Base-by-base conservation (phyloP, 306 rosid genomes). In the Cucurbita pepo region DNA sequence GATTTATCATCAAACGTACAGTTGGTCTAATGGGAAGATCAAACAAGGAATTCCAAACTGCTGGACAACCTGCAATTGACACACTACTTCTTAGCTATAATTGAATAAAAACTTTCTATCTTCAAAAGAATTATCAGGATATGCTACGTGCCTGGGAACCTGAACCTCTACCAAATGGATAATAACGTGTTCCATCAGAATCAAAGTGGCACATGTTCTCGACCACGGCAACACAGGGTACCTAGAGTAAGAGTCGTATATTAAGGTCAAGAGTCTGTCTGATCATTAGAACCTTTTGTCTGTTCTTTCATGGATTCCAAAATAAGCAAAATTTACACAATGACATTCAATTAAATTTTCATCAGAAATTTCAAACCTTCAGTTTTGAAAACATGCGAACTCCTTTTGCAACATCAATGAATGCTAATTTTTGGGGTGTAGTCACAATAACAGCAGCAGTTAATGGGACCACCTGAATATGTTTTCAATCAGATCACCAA, bases 381-480 rank as follows among this genome's bases (percentile, higher is more conserved):
- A 94, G 92, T 83, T 91, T 94, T 59, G 99, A 94, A 89, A 94
- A 94, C 99, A 94, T 94, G 73, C 95, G 97, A 77, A 89, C 99
- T 81, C 99, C 99, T 86, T 94, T 94, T 2, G 99, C 99, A 45
- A 94, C 99, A 69, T 94, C 99, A 61, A 94, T 94, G 82, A 94
- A 94, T 0, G 97, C 91, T 72, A 94, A 86, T 87, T 94, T 94
- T 85, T 94, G 97, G 71, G 97, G 97, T 52, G 99, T 94, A 64
- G 97, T 94, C 76, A 94, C 97, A 70, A 94, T 94, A 78, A 94
- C 95, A 67, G 99, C 99, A 34, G 99, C 96, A 41, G 95, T 86
- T 83, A 94, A 85, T 56, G 99, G 97, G 75, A 84, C 97, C 54
- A 94, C 81, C 97, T 89, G 86, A 79, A 85, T 74, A 76, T 19